Evolutionary conservation across 495 filamentous ascomycete genomes (phyloP), one percentile per base, ranked within the genome.

Genomic region (Hypoxylon crocopeplum): DNA sequence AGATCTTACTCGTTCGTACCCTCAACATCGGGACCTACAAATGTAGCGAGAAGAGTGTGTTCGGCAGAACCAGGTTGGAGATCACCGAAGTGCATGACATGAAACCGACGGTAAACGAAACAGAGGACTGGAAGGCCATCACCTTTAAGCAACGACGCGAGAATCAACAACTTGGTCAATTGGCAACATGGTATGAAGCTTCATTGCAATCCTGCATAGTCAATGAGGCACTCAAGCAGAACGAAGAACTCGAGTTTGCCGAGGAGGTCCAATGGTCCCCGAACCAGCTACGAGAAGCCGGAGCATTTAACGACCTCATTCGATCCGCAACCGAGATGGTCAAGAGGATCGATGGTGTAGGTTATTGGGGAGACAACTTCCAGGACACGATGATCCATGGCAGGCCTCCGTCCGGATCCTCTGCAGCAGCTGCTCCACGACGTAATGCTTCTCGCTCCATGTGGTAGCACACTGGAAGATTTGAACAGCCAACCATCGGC

Each of bases 81-180:
- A 67, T 81, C 48, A 69, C 68, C 7, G 71, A 79, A 33, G 60
- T 82, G 1, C 71, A 74, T 37, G 70, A 77, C 25, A 62, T 77
- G 46, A 6, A 40, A 46, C 27, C 40, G 15, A 40, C 55, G 39
- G 49, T n/a, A 0, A 22, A 15, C 7, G 21, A 29, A 17, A 22
- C 7, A 5, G 48, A 54, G 0, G 15, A 33, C 10, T 24, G 25
- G 13, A 13, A 27, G 0, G 38, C 34, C 1, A 7, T 39, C 1
- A 7, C 2, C 0, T 30, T 50, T 19, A 1, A 44, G 27, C 50
- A 56, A 30, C 21, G 29, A 7, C 7, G 37, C 7, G 24, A 53
- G 20, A 34, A 51, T n/a, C 17, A 36, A 17, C 33, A 33, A 7
- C 42, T 56, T 41, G 30, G 6, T 10, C 39, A 64, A 11, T 20